Evolutionary conservation across 441 rosid species (phyloP).

Genomic region (Biscutella laevigata): DNA sequence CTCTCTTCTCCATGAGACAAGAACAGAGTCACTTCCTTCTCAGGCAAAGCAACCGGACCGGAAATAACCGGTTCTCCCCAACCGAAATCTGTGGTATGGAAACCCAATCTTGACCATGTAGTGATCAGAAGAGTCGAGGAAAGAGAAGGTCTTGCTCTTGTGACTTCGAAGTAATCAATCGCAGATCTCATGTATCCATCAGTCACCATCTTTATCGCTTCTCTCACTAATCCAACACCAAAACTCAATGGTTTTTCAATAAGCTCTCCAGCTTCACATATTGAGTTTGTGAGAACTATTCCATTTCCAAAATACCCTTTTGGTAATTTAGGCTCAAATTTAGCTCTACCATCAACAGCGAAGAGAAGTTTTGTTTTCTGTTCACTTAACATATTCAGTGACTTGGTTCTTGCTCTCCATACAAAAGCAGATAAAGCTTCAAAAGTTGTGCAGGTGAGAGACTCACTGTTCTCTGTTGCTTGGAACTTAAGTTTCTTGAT

Average conservation of each 20-base stretch:
- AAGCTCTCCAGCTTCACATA: slow-evolving; percentile 55
- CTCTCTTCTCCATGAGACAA: slow-evolving; percentile 75
- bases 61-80: slow-evolving; percentile 79
- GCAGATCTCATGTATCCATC: slow-evolving; percentile 84
- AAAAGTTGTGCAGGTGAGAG: slow-evolving; percentile 49
- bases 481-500: slow-evolving; percentile 45
- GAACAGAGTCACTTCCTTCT: slow-evolving; percentile 76
- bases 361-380: slow-evolving; percentile 73
- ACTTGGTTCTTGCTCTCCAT: slow-evolving; percentile 72
- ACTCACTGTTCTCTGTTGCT: slow-evolving; percentile 43
- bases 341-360: slow-evolving; percentile 69
- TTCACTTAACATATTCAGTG: slow-evolving; percentile 46
- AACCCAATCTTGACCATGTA: slow-evolving; percentile 71
- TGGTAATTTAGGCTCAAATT: slow-evolving; percentile 60
- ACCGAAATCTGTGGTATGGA: slow-evolving; percentile 71
- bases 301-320: slow-evolving; percentile 86
- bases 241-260: slow-evolving; percentile 45
- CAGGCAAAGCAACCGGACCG: slow-evolving; percentile 79
- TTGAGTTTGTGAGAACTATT: slow-evolving; percentile 51
- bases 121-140: slow-evolving; percentile 66
- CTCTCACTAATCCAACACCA: slow-evolving; percentile 51
- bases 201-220: slow-evolving; percentile 57
- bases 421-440: slow-evolving; percentile 71
- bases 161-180: slow-evolving; percentile 69
- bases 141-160: slow-evolving; percentile 78